A percentile compares a stretch with the other conserved stretches of the same genome.
Evolutionary conservation across 2,329 filamentous ascomycete species (phyloP).

Genomic region (Penicillium sp.): DNA sequence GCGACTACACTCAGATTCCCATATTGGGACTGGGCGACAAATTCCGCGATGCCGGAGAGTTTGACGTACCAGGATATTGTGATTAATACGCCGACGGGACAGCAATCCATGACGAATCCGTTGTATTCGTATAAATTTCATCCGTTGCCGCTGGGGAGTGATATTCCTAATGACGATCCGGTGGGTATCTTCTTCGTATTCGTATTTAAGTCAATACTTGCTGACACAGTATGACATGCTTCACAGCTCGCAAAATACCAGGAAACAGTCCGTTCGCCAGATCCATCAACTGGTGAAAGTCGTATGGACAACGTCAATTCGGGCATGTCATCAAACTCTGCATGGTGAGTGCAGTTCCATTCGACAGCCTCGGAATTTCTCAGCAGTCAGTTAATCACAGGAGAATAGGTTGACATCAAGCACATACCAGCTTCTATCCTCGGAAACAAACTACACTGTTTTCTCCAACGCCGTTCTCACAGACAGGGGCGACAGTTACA

Average conservation of each 20-base stretch:
- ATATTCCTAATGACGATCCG: slow-evolving; percentile 14
- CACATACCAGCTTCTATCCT: slow-evolving; percentile 27
- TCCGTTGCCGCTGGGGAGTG: slow-evolving; percentile 12
- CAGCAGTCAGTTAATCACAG: neutral
- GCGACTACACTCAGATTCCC: slow-evolving; percentile 43
- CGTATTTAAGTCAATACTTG: neutral
- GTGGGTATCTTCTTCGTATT: neutral
- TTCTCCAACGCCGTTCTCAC: slow-evolving; percentile 20
- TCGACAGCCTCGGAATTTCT: neutral
- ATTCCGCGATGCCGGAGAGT: slow-evolving; percentile 31
- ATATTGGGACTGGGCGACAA: slow-evolving; percentile 50
- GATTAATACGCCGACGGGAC: slow-evolving; percentile 41
- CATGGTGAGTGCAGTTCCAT: slow-evolving; percentile 16
- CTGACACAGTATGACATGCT: neutral
- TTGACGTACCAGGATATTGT: slow-evolving; percentile 37
- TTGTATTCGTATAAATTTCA: slow-evolving; percentile 43
- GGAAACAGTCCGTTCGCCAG: slow-evolving; percentile 18
- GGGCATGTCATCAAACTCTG: slow-evolving; percentile 19
- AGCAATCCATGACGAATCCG: slow-evolving; percentile 40
- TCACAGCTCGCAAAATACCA: slow-evolving; percentile 16
- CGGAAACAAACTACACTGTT: slow-evolving; percentile 24
- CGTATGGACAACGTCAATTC: slow-evolving; percentile 16
- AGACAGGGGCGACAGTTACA: slow-evolving; percentile 17
- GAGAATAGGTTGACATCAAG: slow-evolving; percentile 18
- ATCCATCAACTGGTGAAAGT: slow-evolving; percentile 15